Base-by-base conservation (phyloP, 768 basidiomycete species). In the Boletellus ananas region DNA sequence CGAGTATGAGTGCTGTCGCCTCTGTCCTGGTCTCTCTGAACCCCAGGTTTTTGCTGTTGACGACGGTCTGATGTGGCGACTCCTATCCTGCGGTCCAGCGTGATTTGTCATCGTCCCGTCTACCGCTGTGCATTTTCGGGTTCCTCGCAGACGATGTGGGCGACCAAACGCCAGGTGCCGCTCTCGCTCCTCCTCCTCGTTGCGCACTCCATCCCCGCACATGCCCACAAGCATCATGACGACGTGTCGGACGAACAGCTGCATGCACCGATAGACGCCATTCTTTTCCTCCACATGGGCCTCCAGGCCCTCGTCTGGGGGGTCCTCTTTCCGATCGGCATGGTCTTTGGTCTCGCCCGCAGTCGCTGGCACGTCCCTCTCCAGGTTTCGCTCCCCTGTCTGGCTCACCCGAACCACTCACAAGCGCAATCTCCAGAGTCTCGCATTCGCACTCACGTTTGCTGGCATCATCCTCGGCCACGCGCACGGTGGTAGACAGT, bases 351-450 rank as follows among this genome's bases (percentile, higher is more conserved):
- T 16, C 70, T 90, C 14, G 70, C 81, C n/a, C 76, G 83, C 51
- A 94, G 91, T 66, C 79, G 83, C 60, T 94, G 88, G 84, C 94
- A 96, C 66, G 91, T 94, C 38, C 93, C 94, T 6, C 65, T 93
- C 5, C 94, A 95, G 71, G 88, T 55, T 25, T 40, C 33, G 43
- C 43, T 6, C 4, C 3, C 17, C 10, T 14, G 2, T 12, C 34
- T 31, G 21, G 8, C 13, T 5, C 21, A n/a, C 18, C 40, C 31
- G 4, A 7, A n/a, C 17, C 27, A 29, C 38, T 54, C 21, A 53
- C 44, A 47, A 41, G 4, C 23, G 18, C 42, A 31, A 12, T 23
- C 21, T n/a, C 23, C 47, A 90, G 87, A 76, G 76, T 49, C 72
- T 78, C 7, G 89, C 84, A 2, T 81, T 89, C 52, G 77, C 77